Evolutionary conservation across 2,329 filamentous ascomycete genomes (phyloP).

Genomic region (Fusarium sp.): DNA sequence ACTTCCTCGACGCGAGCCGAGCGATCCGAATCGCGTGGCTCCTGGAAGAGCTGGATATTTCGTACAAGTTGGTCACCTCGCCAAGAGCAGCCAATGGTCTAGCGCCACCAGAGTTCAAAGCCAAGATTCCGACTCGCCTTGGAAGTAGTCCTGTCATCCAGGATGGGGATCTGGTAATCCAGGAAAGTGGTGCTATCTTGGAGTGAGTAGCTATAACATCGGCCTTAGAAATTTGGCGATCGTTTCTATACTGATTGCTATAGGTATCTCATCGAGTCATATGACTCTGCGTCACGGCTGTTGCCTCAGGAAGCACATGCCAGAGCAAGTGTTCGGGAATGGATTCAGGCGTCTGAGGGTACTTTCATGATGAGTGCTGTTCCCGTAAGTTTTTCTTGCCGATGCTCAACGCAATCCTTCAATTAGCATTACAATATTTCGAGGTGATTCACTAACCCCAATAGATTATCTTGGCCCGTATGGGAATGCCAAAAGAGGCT

Average conservation of each 20-base stretch:
- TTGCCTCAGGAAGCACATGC: neutral
- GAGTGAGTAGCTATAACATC: too few species aligned
- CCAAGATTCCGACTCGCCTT: neutral
- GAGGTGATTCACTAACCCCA: accelerated
- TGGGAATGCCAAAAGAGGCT: neutral
- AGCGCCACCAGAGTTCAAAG: neutral
- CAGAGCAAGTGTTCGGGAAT: neutral
- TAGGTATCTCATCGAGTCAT: neutral
- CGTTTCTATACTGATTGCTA: too few species aligned
- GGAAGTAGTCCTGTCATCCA: neutral
- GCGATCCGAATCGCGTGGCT: neutral
- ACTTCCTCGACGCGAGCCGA: neutral
- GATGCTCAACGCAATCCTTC: neutral
- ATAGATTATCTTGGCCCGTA: neutral
- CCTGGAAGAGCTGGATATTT: accelerated
- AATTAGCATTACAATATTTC: neutral
- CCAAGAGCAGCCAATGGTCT: neutral
- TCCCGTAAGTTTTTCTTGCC: neutral
- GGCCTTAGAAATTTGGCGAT: too few species aligned
- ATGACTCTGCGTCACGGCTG: neutral
- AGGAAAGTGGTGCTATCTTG: neutral
- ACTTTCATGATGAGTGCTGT: neutral
- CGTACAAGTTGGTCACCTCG: accelerated
- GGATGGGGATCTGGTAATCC: neutral
- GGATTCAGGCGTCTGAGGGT: neutral